phyloP scores from a whole-genome alignment of 2,329 filamentous ascomycete species.

The Paecilomyces sp. region DNA sequence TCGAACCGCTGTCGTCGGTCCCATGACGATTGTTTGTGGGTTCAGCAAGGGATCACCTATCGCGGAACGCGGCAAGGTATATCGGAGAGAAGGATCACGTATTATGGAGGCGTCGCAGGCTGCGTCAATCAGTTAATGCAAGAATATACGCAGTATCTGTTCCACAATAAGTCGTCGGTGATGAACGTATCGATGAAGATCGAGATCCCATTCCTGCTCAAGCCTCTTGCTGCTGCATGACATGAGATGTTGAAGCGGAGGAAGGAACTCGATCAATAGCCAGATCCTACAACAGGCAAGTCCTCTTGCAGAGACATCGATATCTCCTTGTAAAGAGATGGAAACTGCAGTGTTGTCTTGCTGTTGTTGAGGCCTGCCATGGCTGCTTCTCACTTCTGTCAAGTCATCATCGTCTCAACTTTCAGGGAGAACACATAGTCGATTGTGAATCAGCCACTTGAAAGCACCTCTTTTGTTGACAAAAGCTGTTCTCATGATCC shows the following conservation, averaged over 20 bases:
- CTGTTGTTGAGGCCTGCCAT: no score
- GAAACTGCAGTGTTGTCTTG: no score
- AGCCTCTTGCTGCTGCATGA: neutral
- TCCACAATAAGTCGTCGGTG: neutral
- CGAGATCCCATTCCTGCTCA: neutral
- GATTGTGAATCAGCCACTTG: no score
- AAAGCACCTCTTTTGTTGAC: no score
- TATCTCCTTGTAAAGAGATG: no score
- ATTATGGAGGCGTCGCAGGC: neutral
- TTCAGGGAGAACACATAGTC: no score
- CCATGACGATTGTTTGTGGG: neutral
- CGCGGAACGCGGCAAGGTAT: neutral
- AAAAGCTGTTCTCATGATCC: no score
- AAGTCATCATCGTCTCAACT: no score
- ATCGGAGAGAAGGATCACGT: neutral
- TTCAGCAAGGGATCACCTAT: neutral
- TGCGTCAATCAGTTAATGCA: neutral
- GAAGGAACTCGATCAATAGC: neutral
- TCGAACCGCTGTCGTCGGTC: neutral
- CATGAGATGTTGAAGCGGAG: neutral
- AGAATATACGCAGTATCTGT: neutral
- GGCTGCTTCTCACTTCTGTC: no score
- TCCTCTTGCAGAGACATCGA: neutral
- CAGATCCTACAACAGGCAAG: neutral
- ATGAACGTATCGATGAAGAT: neutral